Evolutionary conservation across 2,329 filamentous ascomycete species (phyloP), one percentile per base, ranked within the genome.

Genomic region (Penicillium frequentans): DNA sequence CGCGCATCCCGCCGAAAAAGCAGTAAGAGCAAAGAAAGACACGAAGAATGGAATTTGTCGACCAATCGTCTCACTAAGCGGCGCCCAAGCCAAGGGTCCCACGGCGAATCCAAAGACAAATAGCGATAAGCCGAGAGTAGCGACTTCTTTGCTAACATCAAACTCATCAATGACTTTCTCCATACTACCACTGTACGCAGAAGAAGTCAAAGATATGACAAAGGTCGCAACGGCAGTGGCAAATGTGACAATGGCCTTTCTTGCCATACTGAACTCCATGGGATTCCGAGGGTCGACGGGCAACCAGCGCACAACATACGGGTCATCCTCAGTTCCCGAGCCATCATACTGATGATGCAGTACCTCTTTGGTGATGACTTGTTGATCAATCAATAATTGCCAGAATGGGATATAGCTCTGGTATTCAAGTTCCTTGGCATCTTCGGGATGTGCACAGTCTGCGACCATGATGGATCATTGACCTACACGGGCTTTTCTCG

Each of bases 1-100:
- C 3, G 83, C 81, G 16, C 78, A 78, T 5, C 77, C 85, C 16
- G 81, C 84, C 59, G 83, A 86, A 68, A 88, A 88, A 1, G 78
- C 80, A 2, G 81, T 81, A 59, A 87, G 77, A 5, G 52, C 21
- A 6, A 39, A 39, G 42, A 64, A 66, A 2, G 61, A 65, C 3
- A 35, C 35, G 16, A 60, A 27, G 48, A 66, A 66, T 8, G 63
- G 49, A 3, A 55, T 5, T 43, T 64, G 63, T 14, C 65, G 63
- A n/a, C 65, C 65, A 26, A 55, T 61, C 16, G 65, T 23, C 51
- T 67, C 65, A 47, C 56, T 62, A 49, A 67, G 44, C 5, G 64
- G 61, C n/a, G 63, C 73, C 73, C 73, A 76, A 26, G 76, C 63
- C 10, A 75, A 49, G 0, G 74, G 74, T 1, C 74, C 57, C 42